phyloP scores from a whole-genome alignment of 352 stramenopile species.

The Pythium vanterpoolii region DNA sequence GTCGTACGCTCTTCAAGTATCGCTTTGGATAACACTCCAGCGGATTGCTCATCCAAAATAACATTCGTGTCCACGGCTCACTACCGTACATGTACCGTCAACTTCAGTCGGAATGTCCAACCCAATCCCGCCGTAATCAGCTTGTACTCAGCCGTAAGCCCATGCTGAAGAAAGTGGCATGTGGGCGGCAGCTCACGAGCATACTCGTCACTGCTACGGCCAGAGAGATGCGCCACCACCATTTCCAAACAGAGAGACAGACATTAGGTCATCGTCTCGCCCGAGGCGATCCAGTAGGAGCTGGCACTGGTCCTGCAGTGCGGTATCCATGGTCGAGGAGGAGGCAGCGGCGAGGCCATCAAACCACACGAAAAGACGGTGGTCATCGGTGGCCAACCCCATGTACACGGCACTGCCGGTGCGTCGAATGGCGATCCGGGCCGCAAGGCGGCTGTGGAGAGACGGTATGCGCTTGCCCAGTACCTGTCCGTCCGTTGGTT shows the following conservation, averaged over 20 bases:
- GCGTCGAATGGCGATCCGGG: conserved; percentile 51
- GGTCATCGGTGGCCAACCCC: conserved; percentile 48
- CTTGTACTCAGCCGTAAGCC: too few relatives aligned
- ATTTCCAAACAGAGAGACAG: conserved; percentile 25
- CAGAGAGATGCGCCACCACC: conserved; percentile 22
- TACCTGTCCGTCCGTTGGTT: conserved; percentile 33
- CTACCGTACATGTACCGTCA: too few relatives aligned
- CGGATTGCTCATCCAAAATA: too few relatives aligned
- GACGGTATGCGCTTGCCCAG: conserved; percentile 42
- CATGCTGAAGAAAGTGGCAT: not conserved
- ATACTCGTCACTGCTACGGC: conserved; percentile 3
- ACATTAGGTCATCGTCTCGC: conserved; percentile 54
- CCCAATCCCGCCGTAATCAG: too few relatives aligned
- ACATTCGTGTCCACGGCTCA: too few relatives aligned
- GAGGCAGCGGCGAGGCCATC: conserved; percentile 34
- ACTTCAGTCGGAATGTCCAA: too few relatives aligned
- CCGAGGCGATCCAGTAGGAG: conserved; percentile 54
- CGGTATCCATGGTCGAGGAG: conserved; percentile 31
- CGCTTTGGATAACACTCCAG: not conserved
- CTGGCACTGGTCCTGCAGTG: conserved; percentile 40
- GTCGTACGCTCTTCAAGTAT: not conserved
- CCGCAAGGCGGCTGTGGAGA: conserved; percentile 31
- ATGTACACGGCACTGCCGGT: conserved; percentile 46
- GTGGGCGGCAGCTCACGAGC: not conserved
- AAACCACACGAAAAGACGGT: conserved; percentile 55